These are phyloP conservation scores for Argentina anserina DNA, from an alignment of 306 rosid genomes.

Conservation along the genomic window DNA sequence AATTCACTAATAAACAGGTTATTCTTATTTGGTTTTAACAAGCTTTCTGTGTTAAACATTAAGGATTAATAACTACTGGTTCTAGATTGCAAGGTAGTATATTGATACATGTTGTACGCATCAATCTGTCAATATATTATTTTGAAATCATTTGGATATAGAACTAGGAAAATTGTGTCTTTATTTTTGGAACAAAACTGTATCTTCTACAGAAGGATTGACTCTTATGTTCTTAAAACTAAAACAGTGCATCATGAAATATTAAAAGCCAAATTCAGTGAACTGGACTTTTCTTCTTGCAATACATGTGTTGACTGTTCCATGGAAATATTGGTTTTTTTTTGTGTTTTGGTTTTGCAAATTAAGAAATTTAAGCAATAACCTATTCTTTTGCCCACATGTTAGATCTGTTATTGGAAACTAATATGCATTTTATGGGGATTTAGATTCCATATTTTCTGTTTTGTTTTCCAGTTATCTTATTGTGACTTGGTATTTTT, in stretches of 20 bases:
- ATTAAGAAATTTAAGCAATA: neutral
- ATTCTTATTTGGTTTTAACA: neutral
- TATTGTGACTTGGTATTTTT: neutral
- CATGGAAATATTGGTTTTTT: neutral
- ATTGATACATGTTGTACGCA: neutral
- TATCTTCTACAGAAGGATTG: neutral
- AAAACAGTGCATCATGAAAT: too few species aligned
- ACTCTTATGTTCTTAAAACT: neutral
- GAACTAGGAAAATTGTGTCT: neutral
- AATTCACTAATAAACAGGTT: neutral
- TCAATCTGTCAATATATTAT: neutral
- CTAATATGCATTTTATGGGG: neutral
- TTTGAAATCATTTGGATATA: neutral
- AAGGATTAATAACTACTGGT: neutral
- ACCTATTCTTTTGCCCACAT: neutral
- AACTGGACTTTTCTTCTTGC: neutral
- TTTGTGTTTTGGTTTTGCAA: neutral
- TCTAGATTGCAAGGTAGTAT: neutral
- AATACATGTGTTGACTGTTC: neutral
- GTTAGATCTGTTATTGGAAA: neutral
- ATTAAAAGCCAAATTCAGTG: neutral
- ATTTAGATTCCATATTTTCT: neutral
- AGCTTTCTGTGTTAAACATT: neutral
- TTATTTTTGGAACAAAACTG: neutral
- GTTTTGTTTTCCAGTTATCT: neutral